Evolutionary conservation across 2,329 filamentous ascomycete species (phyloP), one percentile per base, ranked within the genome.

Genomic region (Xylaria sp.): DNA sequence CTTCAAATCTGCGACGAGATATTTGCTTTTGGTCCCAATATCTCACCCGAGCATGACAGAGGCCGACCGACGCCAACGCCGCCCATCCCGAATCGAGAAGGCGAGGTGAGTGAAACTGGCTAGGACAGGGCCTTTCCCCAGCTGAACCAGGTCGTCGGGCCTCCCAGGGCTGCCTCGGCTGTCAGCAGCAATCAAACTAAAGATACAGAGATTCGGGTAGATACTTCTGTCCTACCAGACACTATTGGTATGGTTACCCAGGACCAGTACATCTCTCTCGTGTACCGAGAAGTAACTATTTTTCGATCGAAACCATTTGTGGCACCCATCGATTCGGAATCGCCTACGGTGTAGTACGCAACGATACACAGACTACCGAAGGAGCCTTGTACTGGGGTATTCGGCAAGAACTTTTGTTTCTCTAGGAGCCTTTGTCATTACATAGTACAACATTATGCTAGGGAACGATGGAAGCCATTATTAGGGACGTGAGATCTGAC

Each of bases 141-240:
- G 69, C 69, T 69, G 55, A 71, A 64, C 69, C 69, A 69, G 34
- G 56, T 64, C 56, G 51, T 71, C 66, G 69, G 69, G 69, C 69
- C 50, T 27, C 24, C 30, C 53, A 48, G 47, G 55, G 45, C 62
- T 69, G 61, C 30, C 36, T 39, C 32, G 51, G 34, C 50, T 34
- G 61, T 59, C 36, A 62, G 67, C 58, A 58, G 30, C 21, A 55
- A 65, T 21, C 30, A 55, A n/a, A 45, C 34, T n/a, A 24, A 32
- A 45, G 27, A 56, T 32, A 47, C 9, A 50, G n/a, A 9, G 36
- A 61, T 21, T 54, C 60, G 61, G 61, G 24, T 51, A 53, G n/a
- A 34, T 45, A 21, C 17, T 8, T 39, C 36, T 39, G 45, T 62
- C 27, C 11, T 56, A 36, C 53, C 30, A 48, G 36, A 59, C 42